Evolutionary conservation across 495 filamentous ascomycete genomes (phyloP), one percentile per base, ranked within the genome.

Genomic region (Aspergillus steynii): DNA sequence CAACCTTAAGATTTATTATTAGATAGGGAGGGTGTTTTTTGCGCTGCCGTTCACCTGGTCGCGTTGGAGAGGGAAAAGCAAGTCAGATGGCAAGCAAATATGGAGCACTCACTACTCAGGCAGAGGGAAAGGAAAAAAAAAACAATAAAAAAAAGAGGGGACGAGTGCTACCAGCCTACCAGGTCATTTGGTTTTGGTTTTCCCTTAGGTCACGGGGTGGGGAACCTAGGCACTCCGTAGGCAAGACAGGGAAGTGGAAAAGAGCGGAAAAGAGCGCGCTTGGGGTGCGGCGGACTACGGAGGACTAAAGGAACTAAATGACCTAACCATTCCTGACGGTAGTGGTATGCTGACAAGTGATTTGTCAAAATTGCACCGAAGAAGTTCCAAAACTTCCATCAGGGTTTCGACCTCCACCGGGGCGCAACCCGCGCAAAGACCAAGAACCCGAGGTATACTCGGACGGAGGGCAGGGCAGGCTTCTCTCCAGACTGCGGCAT

Each of bases 1-100:
- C 26, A 37, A 31, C 29, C 26, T 37, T 29, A 42, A 14, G 12
- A 8, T 14, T 42, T 54, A 54, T 54, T 54, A 54, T 54, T 54
- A 54, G 52, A 25, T 10, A 7, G 31, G 9, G 31, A 34, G 31
- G 3, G 3, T 42, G 9, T 12, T 42, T 12, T 15, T 42, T 42
- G 20, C 20, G 20, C 20, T 20, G 20, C 20, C 20, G 20, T 20
- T 20, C 20, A 20, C 20, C 20, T 20, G 20, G 20, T 20, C 20
- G 20, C 20, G 20, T 20, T 20, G 20, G 20, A 20, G 10, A 37
- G 31, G 31, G 8, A 42, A 42, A 42, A 12, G 12, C 12, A 42
- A 42, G 37, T 42, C 9, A 42, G 10, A 42, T 42, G 37, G 37
- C 37, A 42, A 42, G 37, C 12, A 42, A 42, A 12, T 20, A 20